Conservation (phyloP, 768 basidiomycete species). For the Antrodiella citrinella region DNA sequence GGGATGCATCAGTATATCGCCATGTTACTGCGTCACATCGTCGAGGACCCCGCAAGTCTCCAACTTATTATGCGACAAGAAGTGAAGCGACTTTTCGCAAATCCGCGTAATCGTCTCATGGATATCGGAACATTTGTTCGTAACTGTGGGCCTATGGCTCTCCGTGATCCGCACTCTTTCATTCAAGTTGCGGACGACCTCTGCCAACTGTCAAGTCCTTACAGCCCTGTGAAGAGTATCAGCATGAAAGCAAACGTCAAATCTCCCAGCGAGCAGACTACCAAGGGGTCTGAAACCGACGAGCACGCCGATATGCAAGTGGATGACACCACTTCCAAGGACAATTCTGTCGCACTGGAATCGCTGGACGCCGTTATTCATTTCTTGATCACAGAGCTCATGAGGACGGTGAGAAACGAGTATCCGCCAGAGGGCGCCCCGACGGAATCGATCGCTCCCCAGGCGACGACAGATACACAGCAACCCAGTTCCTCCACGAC, state of each 20-base stretch:
- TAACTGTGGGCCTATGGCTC: slow-evolving; percentile 66
- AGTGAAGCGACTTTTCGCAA: slow-evolving; percentile 72
- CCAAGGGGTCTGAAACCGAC: slow-evolving; percentile 8
- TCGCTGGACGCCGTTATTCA: slow-evolving; percentile 56
- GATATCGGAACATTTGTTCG: slow-evolving; percentile 72
- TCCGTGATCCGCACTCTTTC: slow-evolving; percentile 75
- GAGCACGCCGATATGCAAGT: slow-evolving; percentile 49
- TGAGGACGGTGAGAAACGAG: slow-evolving; percentile 44
- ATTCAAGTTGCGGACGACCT: slow-evolving; percentile 62
- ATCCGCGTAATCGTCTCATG: slow-evolving; percentile 57
- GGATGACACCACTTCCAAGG: slow-evolving; percentile 28
- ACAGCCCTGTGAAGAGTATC: slow-evolving; percentile 22
- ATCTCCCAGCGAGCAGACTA: not conserved
- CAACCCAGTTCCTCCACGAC: not conserved
- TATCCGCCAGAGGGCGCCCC: slow-evolving; percentile 16
- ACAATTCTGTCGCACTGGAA: slow-evolving; percentile 26
- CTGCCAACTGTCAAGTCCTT: slow-evolving; percentile 68
- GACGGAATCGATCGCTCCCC: not conserved
- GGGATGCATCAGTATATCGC: slow-evolving; percentile 79
- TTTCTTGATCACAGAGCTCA: slow-evolving; percentile 65
- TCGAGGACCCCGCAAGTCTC: slow-evolving; percentile 67
- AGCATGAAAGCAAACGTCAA: slow-evolving; percentile 15
- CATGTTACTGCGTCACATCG: slow-evolving; percentile 84
- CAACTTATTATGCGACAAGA: slow-evolving; percentile 74
- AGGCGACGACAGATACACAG: not conserved